These are phyloP conservation scores for Porphyridium purpureum DNA, from an alignment of 23 red algal species.

Conservation along the genomic window DNA sequence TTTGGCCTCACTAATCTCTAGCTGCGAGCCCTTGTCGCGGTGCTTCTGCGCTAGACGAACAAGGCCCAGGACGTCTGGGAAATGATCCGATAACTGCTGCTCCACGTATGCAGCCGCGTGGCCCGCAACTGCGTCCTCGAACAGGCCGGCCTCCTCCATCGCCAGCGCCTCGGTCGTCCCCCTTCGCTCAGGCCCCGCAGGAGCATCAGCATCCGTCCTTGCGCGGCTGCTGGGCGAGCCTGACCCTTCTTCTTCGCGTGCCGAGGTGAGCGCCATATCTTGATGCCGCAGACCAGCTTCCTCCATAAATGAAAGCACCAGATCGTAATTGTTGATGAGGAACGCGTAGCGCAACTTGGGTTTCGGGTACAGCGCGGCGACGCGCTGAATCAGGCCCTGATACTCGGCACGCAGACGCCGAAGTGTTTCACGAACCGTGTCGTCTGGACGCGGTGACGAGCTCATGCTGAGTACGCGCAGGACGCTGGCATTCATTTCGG, in stretches of 20 bases:
- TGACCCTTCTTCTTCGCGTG: no score
- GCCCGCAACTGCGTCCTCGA: slow-evolving; percentile 28
- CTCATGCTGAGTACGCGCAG: slow-evolving; percentile 11
- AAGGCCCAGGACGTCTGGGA: slow-evolving; percentile 61
- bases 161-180: no score
- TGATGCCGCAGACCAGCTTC: background rate
- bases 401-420: slow-evolving; percentile 47
- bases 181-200: no score
- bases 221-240: no score
- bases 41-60: slow-evolving; percentile 29
- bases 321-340: slow-evolving; percentile 74
- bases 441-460: slow-evolving; percentile 32
- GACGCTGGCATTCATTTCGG: slow-evolving; percentile 36
- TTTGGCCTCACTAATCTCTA: slow-evolving; percentile 15
- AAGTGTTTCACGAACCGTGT: slow-evolving; percentile 41
- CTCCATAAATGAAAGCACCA: slow-evolving; percentile 32
- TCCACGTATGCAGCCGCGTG: slow-evolving; percentile 59
- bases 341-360: slow-evolving; percentile 46
- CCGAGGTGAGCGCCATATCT: slow-evolving; percentile 4
- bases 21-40: no score
- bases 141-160: slow-evolving; percentile 47
- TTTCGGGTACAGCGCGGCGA: slow-evolving; percentile 28
- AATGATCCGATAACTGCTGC: slow-evolving; percentile 79
- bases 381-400: slow-evolving; percentile 44
- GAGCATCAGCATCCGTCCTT: no score